Conservation (phyloP, 2,329 filamentous ascomycete genomes). For the Nemania sp. region DNA sequence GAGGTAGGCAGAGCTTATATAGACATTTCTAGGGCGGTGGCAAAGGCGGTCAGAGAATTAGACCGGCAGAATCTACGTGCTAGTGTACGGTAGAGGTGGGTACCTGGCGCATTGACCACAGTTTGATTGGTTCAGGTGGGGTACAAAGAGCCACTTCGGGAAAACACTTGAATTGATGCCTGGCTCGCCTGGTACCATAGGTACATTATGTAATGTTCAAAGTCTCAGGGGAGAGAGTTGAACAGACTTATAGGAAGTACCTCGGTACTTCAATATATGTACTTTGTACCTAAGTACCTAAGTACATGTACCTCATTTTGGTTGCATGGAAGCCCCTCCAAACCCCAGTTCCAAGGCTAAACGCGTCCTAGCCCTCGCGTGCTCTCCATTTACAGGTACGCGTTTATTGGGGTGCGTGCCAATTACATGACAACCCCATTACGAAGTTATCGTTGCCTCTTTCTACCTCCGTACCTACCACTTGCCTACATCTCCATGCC, state of each 20-base stretch:
- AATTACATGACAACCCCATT: too few relatives aligned
- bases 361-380: constrained; percentile 17
- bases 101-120: background rate
- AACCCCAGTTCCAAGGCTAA: background rate
- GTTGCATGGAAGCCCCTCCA: background rate
- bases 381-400: constrained; percentile 12
- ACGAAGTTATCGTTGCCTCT: too few relatives aligned
- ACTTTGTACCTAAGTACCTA: background rate
- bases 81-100: too few relatives aligned
- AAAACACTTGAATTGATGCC: too few relatives aligned
- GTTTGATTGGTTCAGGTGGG: constrained; percentile 1
- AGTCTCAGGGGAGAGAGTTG: too few relatives aligned
- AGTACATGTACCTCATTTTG: background rate
- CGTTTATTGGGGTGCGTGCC: constrained; percentile 8
- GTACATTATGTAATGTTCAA: too few relatives aligned
- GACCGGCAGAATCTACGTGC: constrained; percentile 20
- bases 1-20: constrained; percentile 31
- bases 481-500: too few relatives aligned
- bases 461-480: too few relatives aligned
- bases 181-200: too few relatives aligned
- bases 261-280: background rate
- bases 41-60: constrained; percentile 12
- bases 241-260: background rate
- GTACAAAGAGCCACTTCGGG: background rate
- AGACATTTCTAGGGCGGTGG: constrained; percentile 22